Conservation (phyloP, 2,329 filamentous ascomycete species). For the Penicillium sumatraense region DNA sequence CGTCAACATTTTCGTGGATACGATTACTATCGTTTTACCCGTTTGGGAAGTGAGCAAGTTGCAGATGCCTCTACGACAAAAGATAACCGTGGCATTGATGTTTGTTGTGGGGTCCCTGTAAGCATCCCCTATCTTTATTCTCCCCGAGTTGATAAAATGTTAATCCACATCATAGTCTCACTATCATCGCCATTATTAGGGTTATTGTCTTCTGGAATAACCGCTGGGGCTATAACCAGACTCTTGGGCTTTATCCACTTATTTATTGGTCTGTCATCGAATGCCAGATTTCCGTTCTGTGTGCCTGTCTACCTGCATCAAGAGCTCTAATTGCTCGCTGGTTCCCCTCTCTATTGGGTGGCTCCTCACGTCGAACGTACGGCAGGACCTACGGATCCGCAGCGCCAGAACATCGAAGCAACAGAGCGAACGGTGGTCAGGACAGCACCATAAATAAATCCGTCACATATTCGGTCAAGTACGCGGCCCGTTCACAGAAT, state of each 20-base stretch:
- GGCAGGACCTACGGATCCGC: conserved; percentile 14
- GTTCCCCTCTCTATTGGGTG: conserved; percentile 22
- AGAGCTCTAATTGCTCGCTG: conserved; percentile 27
- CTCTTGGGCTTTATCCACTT: conserved; percentile 28
- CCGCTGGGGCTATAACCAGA: conserved; percentile 26
- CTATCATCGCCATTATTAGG: conserved; percentile 30
- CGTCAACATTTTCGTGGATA: conserved; percentile 27
- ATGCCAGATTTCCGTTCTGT: conserved; percentile 30
- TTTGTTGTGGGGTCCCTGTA: conserved; percentile 25
- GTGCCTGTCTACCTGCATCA: conserved; percentile 31
- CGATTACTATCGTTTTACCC: conserved; percentile 20
- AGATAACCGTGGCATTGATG: conserved; percentile 22
- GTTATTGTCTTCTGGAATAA: conserved; percentile 32
- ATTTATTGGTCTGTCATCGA: conserved; percentile 36
- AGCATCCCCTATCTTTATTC: background rate
- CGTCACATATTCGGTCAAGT: conserved; percentile 29
- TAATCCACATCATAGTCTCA: conserved; percentile 20
- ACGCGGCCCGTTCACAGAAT: conserved; percentile 13
- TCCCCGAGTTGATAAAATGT: background rate
- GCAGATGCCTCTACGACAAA: conserved; percentile 22
- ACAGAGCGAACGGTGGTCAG: conserved; percentile 1
- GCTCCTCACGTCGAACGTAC: conserved; percentile 14
- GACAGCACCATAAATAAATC: conserved; percentile 30
- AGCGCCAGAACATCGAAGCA: conserved; percentile 2
- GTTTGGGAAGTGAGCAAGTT: conserved; percentile 26